Percentiles rank a stretch among this genome's conserved stretches.
phyloP scores from a whole-genome alignment of 768 basidiomycete genomes.

The Clavulina sp. region DNA sequence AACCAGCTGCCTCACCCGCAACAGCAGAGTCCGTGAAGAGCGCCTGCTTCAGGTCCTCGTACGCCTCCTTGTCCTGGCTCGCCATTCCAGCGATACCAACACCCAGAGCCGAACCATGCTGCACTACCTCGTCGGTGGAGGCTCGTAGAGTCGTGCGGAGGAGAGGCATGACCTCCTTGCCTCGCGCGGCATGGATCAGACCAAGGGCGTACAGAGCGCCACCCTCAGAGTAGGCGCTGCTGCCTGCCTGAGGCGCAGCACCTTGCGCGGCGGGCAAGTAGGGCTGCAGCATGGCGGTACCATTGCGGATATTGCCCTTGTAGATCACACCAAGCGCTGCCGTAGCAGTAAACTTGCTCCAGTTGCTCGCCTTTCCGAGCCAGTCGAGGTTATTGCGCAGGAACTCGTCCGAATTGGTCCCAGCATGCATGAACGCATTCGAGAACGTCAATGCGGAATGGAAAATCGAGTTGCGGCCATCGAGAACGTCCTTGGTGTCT shows the following conservation, averaged over 20 bases:
- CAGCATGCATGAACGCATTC: slow-evolving; percentile 97
- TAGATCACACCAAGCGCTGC: slow-evolving; percentile 95
- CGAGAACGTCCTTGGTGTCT: slow-evolving; percentile 85
- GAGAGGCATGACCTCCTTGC: slow-evolving; percentile 49
- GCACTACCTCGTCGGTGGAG: slow-evolving; percentile 68
- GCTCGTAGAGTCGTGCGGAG: slow-evolving; percentile 63
- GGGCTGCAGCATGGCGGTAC: slow-evolving; percentile 79
- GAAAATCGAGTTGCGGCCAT: slow-evolving; percentile 89
- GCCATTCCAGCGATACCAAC: slow-evolving; percentile 95
- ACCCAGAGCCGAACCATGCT: slow-evolving; percentile 93
- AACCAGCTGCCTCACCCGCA: slow-evolving; percentile 89
- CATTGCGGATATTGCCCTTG: slow-evolving; percentile 89
- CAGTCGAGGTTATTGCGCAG: slow-evolving; percentile 93
- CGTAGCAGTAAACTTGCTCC: slow-evolving; percentile 97
- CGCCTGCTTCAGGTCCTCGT: slow-evolving; percentile 76
- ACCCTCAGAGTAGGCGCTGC: slow-evolving; percentile 80
- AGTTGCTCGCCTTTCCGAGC: slow-evolving; percentile 87
- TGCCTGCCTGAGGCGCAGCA: slow-evolving; percentile 39
- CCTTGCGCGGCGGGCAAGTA: slow-evolving; percentile 68
- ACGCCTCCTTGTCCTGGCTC: slow-evolving; percentile 71
- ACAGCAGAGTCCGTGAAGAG: slow-evolving; percentile 91
- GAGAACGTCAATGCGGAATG: slow-evolving; percentile 92
- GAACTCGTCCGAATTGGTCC: slow-evolving; percentile 88
- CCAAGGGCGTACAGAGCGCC: slow-evolving; percentile 93
- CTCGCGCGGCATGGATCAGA: slow-evolving; percentile 80